Base-by-base conservation (phyloP, 768 basidiomycete species). In the Tylopilus vinaceipallidus region DNA sequence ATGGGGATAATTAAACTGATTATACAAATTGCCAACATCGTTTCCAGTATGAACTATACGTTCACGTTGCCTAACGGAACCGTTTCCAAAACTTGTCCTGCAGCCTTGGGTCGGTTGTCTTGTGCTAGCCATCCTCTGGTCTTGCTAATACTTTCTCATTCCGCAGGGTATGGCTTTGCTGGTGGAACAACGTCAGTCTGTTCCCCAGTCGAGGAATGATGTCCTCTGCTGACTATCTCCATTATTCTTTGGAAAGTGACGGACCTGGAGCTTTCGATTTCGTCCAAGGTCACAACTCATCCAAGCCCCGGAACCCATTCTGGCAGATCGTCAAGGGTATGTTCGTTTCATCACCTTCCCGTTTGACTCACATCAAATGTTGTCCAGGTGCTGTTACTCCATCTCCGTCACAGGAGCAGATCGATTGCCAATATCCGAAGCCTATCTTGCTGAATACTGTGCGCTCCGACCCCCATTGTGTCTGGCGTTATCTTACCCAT, bases 261-360 rank as follows among this genome's bases (percentile, higher is more conserved):
- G 88, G 89, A 0, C 88, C 89, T 3, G 89, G 89, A 17, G 79
- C 80, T 1, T 82, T 90, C 53, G 86, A 89, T 65, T 91, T 90
- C 55, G 68, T 82, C 27, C 88, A 90, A 71, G 87, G 88, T 4
- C 74, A 78, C 55, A 88, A 89, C 61, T 75, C 79, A 19, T 79
- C 83, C 3, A 62, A 62, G 14, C 66, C 79, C 8, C 82, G 79
- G 80, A 89, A 91, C 63, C 84, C 85, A 4, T 87, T 91, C 63
- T 90, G 88, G 87, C 77, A 90, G 54, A 59, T 88, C 26, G 85
- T 91, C 43, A 91, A 89, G 71, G 80, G 79, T 62, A 52, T 42
- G 1, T 38, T 32, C n/a, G n/a, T 33, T 7, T 3, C 6, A 10
- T 20, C 17, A 19, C 6, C 3, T 7, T 22, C 41, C n/a, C 19